Conservation (phyloP, 164 flowering plant genomes). For the Sextonia rubra region DNA sequence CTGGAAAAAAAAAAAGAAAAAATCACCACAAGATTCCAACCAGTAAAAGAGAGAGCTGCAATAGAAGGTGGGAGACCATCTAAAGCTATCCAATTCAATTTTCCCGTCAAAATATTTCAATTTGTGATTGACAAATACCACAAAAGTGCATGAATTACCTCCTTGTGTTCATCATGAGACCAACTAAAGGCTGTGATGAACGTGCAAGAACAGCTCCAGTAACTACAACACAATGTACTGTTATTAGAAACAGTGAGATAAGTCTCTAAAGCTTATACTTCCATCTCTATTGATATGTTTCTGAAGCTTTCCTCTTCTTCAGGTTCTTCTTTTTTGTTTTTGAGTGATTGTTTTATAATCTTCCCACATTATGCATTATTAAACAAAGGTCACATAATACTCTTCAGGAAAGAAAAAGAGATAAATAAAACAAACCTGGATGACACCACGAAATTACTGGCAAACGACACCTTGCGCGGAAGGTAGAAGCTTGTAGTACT, state of each 20-base stretch:
- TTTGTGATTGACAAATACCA: not conserved
- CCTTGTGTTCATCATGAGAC: constrained; percentile 96
- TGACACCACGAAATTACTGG: constrained; percentile 96
- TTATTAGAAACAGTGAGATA: not conserved
- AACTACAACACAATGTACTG: constrained; percentile 25
- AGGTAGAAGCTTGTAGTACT: constrained; percentile 66
- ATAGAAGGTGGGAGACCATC: not conserved
- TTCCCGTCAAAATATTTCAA: not conserved
- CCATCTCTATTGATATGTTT: not conserved
- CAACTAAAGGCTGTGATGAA: constrained; percentile 97
- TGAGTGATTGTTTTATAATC: no score
- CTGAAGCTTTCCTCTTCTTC: no score
- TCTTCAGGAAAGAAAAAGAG: not conserved
- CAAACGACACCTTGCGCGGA: constrained; percentile 85
- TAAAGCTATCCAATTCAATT: not conserved
- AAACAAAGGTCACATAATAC: not conserved
- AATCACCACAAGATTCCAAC: not conserved
- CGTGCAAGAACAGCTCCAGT: constrained; percentile 98
- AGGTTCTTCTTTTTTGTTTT: no score
- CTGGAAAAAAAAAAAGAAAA: constrained; percentile 39
- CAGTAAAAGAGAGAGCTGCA: not conserved
- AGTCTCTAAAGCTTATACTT: not conserved
- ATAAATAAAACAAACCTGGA: constrained; percentile 42
- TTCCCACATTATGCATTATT: not conserved
- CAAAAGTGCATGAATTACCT: constrained; percentile 43